These are phyloP conservation scores for Sequoiadendron giganteum DNA, from an alignment of 75 land plant species.

Conservation along the genomic window DNA sequence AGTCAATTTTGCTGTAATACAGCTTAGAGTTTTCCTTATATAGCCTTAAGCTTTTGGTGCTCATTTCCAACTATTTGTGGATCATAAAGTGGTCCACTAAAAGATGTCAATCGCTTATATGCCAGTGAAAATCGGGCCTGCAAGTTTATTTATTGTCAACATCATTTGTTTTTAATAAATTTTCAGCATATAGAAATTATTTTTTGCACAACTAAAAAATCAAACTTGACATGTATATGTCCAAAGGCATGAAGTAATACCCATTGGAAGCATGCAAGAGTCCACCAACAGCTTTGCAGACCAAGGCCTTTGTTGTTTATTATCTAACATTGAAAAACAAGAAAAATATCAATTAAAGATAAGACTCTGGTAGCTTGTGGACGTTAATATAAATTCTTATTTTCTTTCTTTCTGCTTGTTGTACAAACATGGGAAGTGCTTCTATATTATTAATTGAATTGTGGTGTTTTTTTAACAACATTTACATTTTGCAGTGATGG, in stretches of 20 bases:
- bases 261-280: conserved; percentile 76
- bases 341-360: background rate
- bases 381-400: background rate
- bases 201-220: background rate
- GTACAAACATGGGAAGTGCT: background rate
- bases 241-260: conserved; percentile 27
- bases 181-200: background rate
- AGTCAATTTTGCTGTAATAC: background rate
- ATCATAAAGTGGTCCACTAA: conserved; percentile 35
- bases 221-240: background rate
- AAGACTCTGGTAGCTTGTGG: background rate
- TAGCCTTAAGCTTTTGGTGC: conserved; percentile 28
- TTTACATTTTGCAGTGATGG: background rate
- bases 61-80: conserved; percentile 18
- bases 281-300: conserved; percentile 78
- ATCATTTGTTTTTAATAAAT: background rate
- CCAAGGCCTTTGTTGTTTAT: conserved; percentile 55
- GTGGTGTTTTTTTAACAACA: background rate
- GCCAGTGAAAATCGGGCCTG: conserved; percentile 51
- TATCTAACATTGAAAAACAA: conserved; percentile 27
- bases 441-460: background rate
- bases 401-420: background rate
- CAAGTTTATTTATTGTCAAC: background rate
- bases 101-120: conserved; percentile 33
- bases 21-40: conserved; percentile 27